Percentiles rank a stretch among this genome's conserved stretches.
Conservation (phyloP, 2,329 filamentous ascomycete genomes). For the Aspergillus fijiensis region DNA sequence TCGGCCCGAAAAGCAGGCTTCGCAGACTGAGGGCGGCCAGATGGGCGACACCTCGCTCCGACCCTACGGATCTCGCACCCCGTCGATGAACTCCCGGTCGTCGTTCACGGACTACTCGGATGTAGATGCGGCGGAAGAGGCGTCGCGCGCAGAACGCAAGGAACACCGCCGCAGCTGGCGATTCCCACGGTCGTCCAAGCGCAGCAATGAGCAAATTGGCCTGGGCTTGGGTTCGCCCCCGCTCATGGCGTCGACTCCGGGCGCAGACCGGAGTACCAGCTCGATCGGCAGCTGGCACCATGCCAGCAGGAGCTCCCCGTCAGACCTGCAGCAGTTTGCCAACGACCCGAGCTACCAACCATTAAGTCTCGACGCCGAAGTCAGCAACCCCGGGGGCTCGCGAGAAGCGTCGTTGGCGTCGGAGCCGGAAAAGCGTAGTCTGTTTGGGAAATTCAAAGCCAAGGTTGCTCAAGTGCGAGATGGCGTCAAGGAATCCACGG, state of each 20-base stretch:
- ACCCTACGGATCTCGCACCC: conserved; percentile 69
- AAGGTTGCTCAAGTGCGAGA: conserved; percentile 57
- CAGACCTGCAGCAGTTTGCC: conserved; percentile 43
- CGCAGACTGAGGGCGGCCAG: conserved; percentile 43
- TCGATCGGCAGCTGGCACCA: conserved; percentile 63
- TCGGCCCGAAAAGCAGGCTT: conserved; percentile 22
- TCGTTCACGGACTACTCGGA: conserved; percentile 79
- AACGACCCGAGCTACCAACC: conserved; percentile 37
- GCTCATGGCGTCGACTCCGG: conserved; percentile 61
- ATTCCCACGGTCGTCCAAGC: conserved; percentile 58
- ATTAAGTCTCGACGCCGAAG: conserved; percentile 40
- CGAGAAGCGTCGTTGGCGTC: conserved; percentile 18
- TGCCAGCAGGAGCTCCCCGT: conserved; percentile 46
- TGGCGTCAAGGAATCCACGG: conserved; percentile 54
- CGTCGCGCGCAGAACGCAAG: conserved; percentile 56
- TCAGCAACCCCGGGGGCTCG: conserved; percentile 31
- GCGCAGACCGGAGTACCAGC: conserved; percentile 65
- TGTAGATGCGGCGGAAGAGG: conserved; percentile 69
- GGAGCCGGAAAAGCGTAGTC: conserved; percentile 57
- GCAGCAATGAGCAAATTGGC: conserved; percentile 55
- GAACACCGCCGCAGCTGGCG: conserved; percentile 73
- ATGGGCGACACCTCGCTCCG: conserved; percentile 56
- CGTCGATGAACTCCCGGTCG: conserved; percentile 71
- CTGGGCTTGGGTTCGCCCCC: conserved; percentile 45
- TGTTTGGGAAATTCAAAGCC: conserved; percentile 64